Conservation (phyloP, 495 filamentous ascomycete genomes). For the Lepraria neglecta region DNA sequence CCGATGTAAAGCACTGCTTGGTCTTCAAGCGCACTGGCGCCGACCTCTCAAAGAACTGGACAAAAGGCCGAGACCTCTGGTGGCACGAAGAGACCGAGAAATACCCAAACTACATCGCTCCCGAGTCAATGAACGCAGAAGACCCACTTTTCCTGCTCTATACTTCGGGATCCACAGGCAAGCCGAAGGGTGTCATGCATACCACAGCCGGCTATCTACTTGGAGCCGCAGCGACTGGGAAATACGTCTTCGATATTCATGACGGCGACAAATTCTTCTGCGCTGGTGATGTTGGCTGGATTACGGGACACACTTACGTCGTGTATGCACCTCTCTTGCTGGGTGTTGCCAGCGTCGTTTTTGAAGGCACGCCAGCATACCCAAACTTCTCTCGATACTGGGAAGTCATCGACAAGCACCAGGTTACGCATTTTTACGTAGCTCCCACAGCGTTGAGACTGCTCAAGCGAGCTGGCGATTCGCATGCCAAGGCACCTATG, state of each 20-base stretch:
- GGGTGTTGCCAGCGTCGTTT: slow-evolving; percentile 93
- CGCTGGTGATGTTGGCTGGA: slow-evolving; percentile 98
- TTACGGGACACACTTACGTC: slow-evolving; percentile 98
- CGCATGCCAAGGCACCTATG: slow-evolving; percentile 86
- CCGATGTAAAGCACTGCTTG: slow-evolving; percentile 74
- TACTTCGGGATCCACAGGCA: slow-evolving; percentile 94
- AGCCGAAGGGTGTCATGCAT: slow-evolving; percentile 99
- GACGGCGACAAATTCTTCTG: slow-evolving; percentile 92
- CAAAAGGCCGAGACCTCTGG: slow-evolving; percentile 83
- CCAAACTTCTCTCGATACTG: slow-evolving; percentile 98
- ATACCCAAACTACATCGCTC: slow-evolving; percentile 82
- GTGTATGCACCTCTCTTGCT: slow-evolving; percentile 93
- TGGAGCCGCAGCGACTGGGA: slow-evolving; percentile 87
- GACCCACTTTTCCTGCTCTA: slow-evolving; percentile 97
- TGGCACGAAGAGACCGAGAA: slow-evolving; percentile 98
- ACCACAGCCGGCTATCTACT: slow-evolving; percentile 91
- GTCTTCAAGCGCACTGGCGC: slow-evolving; percentile 95
- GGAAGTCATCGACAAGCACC: slow-evolving; percentile 93
- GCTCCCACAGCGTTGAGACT: slow-evolving; percentile 90
- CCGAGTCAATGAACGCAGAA: slow-evolving; percentile 82
- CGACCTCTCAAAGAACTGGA: slow-evolving; percentile 72
- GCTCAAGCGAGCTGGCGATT: slow-evolving; percentile 88
- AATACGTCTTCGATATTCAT: slow-evolving; percentile 98
- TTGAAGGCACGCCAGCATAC: slow-evolving; percentile 96
- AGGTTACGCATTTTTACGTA: slow-evolving; percentile 97